Evolutionary conservation across 176 grass and related monocot genomes (phyloP).

Genomic region (Musa troglodytarum): DNA sequence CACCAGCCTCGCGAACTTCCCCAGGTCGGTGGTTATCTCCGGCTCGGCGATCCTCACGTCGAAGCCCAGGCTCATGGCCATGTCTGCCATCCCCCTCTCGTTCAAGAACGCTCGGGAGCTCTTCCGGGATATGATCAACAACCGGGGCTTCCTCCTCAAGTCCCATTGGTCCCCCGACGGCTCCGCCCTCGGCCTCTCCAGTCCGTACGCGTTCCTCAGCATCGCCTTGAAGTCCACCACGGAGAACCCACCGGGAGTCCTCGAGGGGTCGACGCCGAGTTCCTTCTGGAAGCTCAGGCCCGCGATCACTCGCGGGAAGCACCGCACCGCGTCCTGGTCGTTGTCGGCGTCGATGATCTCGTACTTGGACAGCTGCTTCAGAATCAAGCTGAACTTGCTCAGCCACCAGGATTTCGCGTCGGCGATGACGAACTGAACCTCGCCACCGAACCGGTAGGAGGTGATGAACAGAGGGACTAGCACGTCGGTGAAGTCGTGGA

Average conservation of each 20-base stretch:
- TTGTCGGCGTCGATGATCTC: slow-evolving; percentile 5
- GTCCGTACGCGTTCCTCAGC: slow-evolving; percentile 57
- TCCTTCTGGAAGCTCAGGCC: slow-evolving; percentile 16
- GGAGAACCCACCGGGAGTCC: slow-evolving; percentile 36
- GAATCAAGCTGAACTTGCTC: background rate
- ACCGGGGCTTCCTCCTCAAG: slow-evolving; percentile 26
- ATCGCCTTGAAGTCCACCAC: slow-evolving; percentile 56
- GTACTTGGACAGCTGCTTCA: slow-evolving; percentile 9
- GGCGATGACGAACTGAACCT: slow-evolving; percentile 15
- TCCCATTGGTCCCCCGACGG: slow-evolving; percentile 23
- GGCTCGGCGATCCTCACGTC: slow-evolving; percentile 58
- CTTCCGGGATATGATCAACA: slow-evolving; percentile 55
- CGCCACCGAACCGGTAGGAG: background rate
- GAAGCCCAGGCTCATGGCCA: slow-evolving; percentile 29
- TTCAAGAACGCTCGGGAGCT: slow-evolving; percentile 47
- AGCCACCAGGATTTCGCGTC: slow-evolving; percentile 14
- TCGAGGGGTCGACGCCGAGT: slow-evolving; percentile 9
- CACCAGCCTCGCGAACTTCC: slow-evolving; percentile 44
- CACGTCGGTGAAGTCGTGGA: slow-evolving; percentile 20
- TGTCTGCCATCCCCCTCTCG: slow-evolving; percentile 38
- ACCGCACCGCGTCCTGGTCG: slow-evolving; percentile 4
- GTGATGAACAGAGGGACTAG: slow-evolving; percentile 11
- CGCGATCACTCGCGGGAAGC: slow-evolving; percentile 2
- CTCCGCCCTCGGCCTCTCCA: slow-evolving; percentile 43
- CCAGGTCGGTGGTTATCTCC: slow-evolving; percentile 53